A percentile compares a stretch with the other conserved stretches of the same genome.
These are phyloP conservation scores for Papiliotrema fonsecae DNA, from an alignment of 1,284 basidiomycete species.

Conservation along the genomic window DNA sequence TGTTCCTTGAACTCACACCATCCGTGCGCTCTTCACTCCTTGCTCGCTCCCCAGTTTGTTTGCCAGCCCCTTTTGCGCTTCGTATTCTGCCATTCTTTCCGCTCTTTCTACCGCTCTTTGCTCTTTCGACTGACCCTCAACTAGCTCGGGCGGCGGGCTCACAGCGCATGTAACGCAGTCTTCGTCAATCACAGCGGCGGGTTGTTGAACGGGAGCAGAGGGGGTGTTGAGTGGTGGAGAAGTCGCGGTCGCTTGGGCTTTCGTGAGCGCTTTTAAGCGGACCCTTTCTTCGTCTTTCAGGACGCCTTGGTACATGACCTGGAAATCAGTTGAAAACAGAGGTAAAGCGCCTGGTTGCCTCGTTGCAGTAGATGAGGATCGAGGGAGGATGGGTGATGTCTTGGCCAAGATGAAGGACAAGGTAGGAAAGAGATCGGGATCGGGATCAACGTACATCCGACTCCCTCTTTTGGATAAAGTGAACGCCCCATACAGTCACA, in stretches of 20 bases:
- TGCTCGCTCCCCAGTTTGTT: constrained; percentile 20
- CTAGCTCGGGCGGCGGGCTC: constrained; percentile 37
- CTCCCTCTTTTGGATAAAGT: constrained; percentile 80
- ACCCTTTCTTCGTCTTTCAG: constrained; percentile 75
- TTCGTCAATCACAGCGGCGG: constrained; percentile 31
- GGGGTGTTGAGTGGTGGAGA: constrained; percentile 17
- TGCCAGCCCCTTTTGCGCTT: constrained; percentile 33
- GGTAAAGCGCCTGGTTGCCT: not conserved
- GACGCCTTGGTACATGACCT: constrained; percentile 90
- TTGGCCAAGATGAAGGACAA: not conserved
- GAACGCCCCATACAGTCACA: constrained; percentile 82
- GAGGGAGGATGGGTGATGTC: not conserved
- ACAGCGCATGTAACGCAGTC: constrained; percentile 40
- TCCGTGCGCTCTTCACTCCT: constrained; percentile 4
- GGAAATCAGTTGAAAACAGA: not conserved
- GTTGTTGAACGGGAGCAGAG: constrained; percentile 22
- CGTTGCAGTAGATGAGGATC: not conserved
- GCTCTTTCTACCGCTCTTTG: constrained; percentile 27
- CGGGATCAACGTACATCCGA: constrained; percentile 59
- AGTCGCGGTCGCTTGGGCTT: not conserved
- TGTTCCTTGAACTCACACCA: not conserved
- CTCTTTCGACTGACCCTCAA: constrained; percentile 32
- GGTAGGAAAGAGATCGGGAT: not conserved
- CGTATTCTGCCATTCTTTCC: constrained; percentile 32
- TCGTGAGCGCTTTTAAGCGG: constrained; percentile 22